A percentile compares a stretch with the other conserved stretches of the same genome.
Evolutionary conservation across 2,329 filamentous ascomycete species (phyloP).

Genomic region (Leptographium procerum): DNA sequence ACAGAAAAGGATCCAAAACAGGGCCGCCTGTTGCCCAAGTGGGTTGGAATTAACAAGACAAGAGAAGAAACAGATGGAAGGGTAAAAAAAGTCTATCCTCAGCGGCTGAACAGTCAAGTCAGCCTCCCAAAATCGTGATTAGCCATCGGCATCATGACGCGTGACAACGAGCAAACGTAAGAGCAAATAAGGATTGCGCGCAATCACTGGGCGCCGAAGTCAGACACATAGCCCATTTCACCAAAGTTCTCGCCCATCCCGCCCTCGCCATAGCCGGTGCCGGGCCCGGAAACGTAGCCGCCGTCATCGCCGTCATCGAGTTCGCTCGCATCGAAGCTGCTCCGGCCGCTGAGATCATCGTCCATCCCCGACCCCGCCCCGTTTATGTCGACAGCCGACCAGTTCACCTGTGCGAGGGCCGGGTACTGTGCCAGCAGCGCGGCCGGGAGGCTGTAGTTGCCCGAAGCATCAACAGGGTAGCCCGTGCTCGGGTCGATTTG

Average conservation of each 20-base stretch:
- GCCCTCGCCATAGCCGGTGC: slow-evolving; percentile 47
- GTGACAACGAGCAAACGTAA: slow-evolving; percentile 2
- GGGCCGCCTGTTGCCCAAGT: too few species aligned
- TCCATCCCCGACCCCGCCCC: slow-evolving; percentile 61
- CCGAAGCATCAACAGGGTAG: slow-evolving; percentile 43
- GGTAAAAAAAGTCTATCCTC: background rate
- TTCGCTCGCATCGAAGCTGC: slow-evolving; percentile 73
- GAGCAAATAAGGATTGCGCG: background rate
- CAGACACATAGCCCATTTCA: slow-evolving; percentile 42
- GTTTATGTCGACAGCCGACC: slow-evolving; percentile 55
- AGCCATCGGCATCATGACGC: background rate
- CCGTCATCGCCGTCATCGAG: slow-evolving; percentile 63
- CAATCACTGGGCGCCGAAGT: slow-evolving; percentile 34
- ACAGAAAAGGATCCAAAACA: too few species aligned
- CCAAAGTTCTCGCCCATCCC: slow-evolving; percentile 43
- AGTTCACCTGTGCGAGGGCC: slow-evolving; percentile 80
- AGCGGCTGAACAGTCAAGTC: background rate
- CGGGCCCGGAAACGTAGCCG: slow-evolving; percentile 54
- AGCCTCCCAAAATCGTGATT: background rate
- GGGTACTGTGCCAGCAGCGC: slow-evolving; percentile 88
- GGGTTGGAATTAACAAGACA: too few species aligned
- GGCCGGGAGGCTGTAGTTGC: slow-evolving; percentile 64
- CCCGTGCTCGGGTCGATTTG: slow-evolving; percentile 49
- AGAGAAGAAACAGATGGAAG: background rate
- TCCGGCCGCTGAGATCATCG: slow-evolving; percentile 66